A percentile compares a stretch with the other conserved stretches of the same genome.
phyloP scores from a whole-genome alignment of 106 monocot genomes.

The Apostasia ramifera region DNA sequence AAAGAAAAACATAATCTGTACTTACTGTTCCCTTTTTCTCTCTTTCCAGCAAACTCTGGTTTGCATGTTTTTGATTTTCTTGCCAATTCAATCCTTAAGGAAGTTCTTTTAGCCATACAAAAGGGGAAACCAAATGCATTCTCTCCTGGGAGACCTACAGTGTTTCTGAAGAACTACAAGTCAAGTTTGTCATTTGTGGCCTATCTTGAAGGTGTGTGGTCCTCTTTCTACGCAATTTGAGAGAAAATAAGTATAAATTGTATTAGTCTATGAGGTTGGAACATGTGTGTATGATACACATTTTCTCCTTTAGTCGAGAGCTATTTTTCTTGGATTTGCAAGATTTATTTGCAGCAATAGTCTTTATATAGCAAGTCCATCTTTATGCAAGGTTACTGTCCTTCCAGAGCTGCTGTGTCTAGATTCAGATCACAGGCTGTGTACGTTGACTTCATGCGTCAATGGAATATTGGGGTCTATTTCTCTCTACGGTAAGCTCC shows the following conservation, averaged over 20 bases:
- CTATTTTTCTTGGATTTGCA: too few species aligned
- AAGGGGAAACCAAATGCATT: constrained; percentile 89
- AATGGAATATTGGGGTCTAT: constrained; percentile 95
- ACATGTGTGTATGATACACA: too few species aligned
- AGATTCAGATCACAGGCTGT: constrained; percentile 67
- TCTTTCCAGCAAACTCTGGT: constrained; percentile 87
- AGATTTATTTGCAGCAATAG: not conserved
- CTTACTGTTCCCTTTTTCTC: constrained; percentile 1
- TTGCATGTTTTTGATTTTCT: constrained; percentile 98
- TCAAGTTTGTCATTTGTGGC: constrained; percentile 70
- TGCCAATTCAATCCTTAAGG: constrained; percentile 92
- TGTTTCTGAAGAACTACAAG: constrained; percentile 91
- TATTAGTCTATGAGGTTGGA: too few species aligned
- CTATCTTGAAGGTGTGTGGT: constrained; percentile 76
- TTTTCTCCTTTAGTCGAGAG: too few species aligned
- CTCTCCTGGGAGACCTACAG: constrained; percentile 87
- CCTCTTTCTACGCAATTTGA: too few species aligned
- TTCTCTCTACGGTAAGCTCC: constrained; percentile 72
- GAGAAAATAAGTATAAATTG: too few species aligned
- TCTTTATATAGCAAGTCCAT: not conserved
- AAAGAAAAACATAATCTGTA: not conserved
- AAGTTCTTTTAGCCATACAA: constrained; percentile 73
- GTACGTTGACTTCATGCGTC: constrained; percentile 71
- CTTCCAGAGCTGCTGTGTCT: constrained; percentile 63
- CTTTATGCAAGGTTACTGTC: constrained; percentile 52